These are phyloP conservation scores for Hanseniaspora lachancei DNA, from an alignment of 805 yeast species.

Conservation along the genomic window DNA sequence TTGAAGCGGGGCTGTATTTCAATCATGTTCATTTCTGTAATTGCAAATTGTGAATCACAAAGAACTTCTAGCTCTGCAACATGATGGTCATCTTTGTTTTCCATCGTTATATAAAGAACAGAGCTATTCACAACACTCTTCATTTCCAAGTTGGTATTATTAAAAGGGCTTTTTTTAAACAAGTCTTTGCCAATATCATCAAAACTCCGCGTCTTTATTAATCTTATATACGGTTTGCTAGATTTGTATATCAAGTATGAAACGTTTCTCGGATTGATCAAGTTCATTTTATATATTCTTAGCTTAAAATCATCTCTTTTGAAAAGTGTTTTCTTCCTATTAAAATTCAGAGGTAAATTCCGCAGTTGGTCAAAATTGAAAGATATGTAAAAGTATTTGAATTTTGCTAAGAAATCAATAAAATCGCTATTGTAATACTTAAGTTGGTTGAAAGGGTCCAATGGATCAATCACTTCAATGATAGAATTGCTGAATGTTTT, in stretches of 20 bases:
- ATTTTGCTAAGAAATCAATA: neutral
- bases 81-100: neutral
- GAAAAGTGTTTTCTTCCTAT: neutral
- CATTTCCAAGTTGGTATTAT: neutral
- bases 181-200: neutral
- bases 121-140: neutral
- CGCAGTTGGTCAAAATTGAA: neutral
- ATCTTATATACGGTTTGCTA: neutral
- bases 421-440: neutral
- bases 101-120: neutral
- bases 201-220: neutral
- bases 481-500: neutral
- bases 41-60: neutral
- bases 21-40: neutral
- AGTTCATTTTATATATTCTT: neutral
- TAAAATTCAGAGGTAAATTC: neutral
- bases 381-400: neutral
- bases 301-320: neutral
- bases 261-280: neutral
- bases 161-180: neutral
- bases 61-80: neutral
- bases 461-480: slow-evolving; percentile 1
- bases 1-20: neutral
- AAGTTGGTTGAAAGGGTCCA: neutral
- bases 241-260: slow-evolving; percentile 3